Base-by-base conservation (phyloP, 2,329 filamentous ascomycete genomes). In the Penicillium paneum region DNA sequence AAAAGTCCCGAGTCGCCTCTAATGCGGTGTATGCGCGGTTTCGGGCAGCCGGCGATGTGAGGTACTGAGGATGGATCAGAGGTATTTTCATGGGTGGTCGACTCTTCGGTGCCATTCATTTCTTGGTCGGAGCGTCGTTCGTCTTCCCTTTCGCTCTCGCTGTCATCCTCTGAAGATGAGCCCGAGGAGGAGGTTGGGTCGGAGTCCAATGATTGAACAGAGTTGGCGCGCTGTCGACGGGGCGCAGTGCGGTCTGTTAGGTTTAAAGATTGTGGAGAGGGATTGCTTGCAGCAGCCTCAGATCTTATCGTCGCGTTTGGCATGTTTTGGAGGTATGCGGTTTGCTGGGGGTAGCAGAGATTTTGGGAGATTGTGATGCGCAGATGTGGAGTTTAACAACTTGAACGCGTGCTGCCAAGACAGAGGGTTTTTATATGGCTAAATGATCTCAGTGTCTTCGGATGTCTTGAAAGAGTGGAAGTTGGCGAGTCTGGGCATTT, bases 1-100 rank as follows among this genome's bases (percentile, higher is more conserved):
- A 74, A 59, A 5, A 78, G 51, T 24, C 63, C 65, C 1, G 67
- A 67, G 12, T 63, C 57, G 13, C 60, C 59, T 3, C 68, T 47
- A 28, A 70, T 59, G 21, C 62, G 63, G 24, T 60, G 61, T 52
- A 74, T 74, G 43, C 58, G 59, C 3, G 73, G 73, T 62, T 72
- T 74, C 8, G 63, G 64, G 12, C 63, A 65, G n/a, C 64, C 66
- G 19, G 62, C 58, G 11, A 72, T 53, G 56, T 59, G 63, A 4
- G 70, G 63, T 54, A 74, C 63, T 46, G 59, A 54, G 4, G 50
- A 45, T 12, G 42, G 13, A 31, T 52, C 39, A 38, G 45, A 36
- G 29, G 4, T 1, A 17, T 52, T 21, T 56, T 42, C 34, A 28
- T 34, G n/a, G 36, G 36, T 15, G 8, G 15, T 28, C n/a, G 56